Base-by-base conservation (phyloP, 2,329 filamentous ascomycete genomes). In the Malbranchea cinnamomea region DNA sequence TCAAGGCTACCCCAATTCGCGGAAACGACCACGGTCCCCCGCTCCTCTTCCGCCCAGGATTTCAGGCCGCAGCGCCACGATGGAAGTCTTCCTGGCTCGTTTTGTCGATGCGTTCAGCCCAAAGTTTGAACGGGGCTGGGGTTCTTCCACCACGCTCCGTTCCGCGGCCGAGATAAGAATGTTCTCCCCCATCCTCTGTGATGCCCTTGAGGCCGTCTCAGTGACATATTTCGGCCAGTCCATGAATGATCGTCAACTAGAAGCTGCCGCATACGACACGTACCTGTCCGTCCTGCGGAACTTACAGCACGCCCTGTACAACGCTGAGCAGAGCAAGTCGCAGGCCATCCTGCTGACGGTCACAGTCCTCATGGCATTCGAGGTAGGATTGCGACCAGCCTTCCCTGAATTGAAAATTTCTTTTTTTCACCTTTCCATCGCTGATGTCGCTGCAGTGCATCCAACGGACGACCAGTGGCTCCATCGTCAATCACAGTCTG, bases 61-160 rank as follows among this genome's bases (percentile, higher is more conserved):
- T 18, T 32, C 33, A 9, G 17, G 18, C 7, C 26, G 16, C 3
- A 18, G 28, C 25, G 26, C 26, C 20, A 10, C 30, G 4, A 18
- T 53, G 2, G 53, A 56, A 34, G 40, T 50, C 5, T 55, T 53
- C 30, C 47, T 56, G 8, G 49, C 52, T 28, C 51, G 52, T 4
- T 56, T 56, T 18, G 44, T 56, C 5, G 53, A 56, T 31, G 53
- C 52, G 4, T 56, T 56, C 21, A 55, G 52, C 30, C 53, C 53
- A 1, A 37, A 54, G 22, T 51, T 56, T 4, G 47, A 53, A 24
- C 29, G 39, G 2, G 53, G 49, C 17, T 42, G 47, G 4, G 53
- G 53, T 4, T 46, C 44, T 12, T 52, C 53, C 3, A 51, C 50
- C 12, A 52, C 53, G 10, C 29, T 56, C 11, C 48, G 53, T 19